Evolutionary conservation across 108 stramenopile species (phyloP).

Genomic region (Nitzschia sp.): DNA sequence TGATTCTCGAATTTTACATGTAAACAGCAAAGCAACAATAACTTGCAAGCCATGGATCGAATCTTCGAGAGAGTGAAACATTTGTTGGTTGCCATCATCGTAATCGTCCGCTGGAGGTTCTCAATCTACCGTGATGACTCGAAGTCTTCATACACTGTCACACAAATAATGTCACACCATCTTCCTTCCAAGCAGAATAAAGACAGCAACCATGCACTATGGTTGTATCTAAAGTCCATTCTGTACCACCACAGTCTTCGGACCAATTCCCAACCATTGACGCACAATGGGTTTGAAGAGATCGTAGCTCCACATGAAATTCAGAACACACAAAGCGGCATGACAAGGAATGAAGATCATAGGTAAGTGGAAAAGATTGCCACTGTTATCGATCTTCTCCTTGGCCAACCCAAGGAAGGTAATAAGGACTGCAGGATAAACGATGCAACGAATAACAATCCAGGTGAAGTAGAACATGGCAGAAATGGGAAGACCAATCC

Average conservation of each 20-base stretch:
- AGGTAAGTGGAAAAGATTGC: constrained; percentile 38
- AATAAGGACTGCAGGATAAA: constrained; percentile 59
- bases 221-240: constrained; percentile 26
- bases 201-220: too few species aligned
- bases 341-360: constrained; percentile 52
- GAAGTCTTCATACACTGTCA: too few species aligned
- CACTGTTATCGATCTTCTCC: constrained; percentile 26
- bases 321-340: constrained; percentile 60
- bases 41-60: too few species aligned
- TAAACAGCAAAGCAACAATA: too few species aligned
- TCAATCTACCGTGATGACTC: too few species aligned
- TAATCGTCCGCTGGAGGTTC: too few species aligned
- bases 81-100: too few species aligned
- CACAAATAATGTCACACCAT: too few species aligned
- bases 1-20: too few species aligned
- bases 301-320: constrained; percentile 86
- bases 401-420: constrained; percentile 29
- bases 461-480: constrained; percentile 72
- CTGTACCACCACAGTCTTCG: constrained; percentile 27
- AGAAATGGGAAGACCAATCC: constrained; percentile 60
- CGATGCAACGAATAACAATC: constrained; percentile 61
- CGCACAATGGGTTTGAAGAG: constrained; percentile 51
- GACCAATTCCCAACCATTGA: constrained; percentile 38
- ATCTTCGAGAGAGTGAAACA: too few species aligned
- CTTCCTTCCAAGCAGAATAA: too few species aligned